Base-by-base conservation (phyloP, 2,329 filamentous ascomycete species). In the Pestalotiopsis sp. region DNA sequence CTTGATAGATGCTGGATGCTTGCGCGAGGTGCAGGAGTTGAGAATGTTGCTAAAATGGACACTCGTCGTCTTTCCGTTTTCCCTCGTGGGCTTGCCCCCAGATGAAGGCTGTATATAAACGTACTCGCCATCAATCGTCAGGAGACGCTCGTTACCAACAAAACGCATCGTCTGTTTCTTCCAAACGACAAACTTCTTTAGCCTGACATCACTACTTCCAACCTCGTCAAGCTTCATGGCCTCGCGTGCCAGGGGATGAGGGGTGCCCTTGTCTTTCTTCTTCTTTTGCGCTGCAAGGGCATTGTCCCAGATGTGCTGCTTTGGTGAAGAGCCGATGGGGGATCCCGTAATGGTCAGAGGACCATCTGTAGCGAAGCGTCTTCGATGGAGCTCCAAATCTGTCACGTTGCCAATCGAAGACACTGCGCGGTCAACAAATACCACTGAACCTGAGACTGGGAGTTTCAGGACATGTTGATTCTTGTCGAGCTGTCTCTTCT, bases 91-190 rank as follows among this genome's bases (percentile, higher is more conserved):
- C 77, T 92, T 93, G 49, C 90, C 90, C 11, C 87, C 87, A 2
- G 87, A 88, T 1, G 88, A 85, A 31, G 93, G 92, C 87, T 94
- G 91, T 74, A 97, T 94, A 79, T 95, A 93, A 70, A 97, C 89
- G 78, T 95, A 96, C 78, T 97, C 93, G 69, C 92, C 92, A 74
- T 95, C 93, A 72, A 97, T 93, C 61, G 92, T 90, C 57, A 96
- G 83, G 11, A 93, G 88, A 68, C 92, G 89, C 74, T 94, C 92
- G 70, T 93, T 92, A 3, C 89, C 90, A 57, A 93, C 90, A 74
- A 96, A 92, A 27, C 92, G 90, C 87, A 96, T 93, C 9, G 92
- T 91, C 79, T 95, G 92, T 80, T 94, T 93, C 71, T 93, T 90
- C 83, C 92, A 92, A 17, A 97, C 93, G 13, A 89, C 90, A 80